Percentiles rank a stretch among this genome's conserved stretches.
Conservation (phyloP, 306 rosid species). For the Pyrus pyrifolia region DNA sequence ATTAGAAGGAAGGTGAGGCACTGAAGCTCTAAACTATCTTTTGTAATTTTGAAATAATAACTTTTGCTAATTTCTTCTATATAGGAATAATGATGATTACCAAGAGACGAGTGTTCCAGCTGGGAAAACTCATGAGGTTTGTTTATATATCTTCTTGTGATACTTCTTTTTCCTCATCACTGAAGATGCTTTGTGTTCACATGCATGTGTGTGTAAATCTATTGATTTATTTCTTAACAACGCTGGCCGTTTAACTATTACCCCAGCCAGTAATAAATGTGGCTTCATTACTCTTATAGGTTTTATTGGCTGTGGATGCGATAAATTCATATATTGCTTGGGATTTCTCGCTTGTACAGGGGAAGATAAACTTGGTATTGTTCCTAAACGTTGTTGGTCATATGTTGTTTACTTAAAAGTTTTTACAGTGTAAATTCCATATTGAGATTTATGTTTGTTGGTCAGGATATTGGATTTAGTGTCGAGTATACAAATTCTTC, state of each 20-base stretch:
- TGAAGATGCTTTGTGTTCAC: background rate
- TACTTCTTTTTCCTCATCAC: background rate
- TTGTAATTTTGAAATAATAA: constrained; percentile 1
- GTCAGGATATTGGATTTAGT: constrained; percentile 89
- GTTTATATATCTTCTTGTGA: constrained; percentile 14
- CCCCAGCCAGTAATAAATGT: background rate
- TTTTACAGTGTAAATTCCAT: background rate
- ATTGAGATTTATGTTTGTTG: constrained; percentile 20
- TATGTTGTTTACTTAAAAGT: too few relatives aligned
- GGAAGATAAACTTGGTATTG: constrained; percentile 83
- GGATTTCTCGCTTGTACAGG: constrained; percentile 88
- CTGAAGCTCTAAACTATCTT: background rate
- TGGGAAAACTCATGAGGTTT: constrained; percentile 83
- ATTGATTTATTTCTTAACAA: background rate
- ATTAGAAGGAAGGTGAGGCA: constrained; percentile 49
- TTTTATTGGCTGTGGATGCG: constrained; percentile 66
- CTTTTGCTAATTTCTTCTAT: constrained; percentile 13
- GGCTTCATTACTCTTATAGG: constrained; percentile 33
- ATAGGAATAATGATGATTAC: constrained; percentile 67
- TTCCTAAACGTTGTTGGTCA: constrained; percentile 1
- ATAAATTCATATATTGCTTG: constrained; percentile 91
- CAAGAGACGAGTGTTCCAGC: constrained; percentile 74
- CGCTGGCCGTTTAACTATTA: background rate
- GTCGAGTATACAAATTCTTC: constrained; percentile 69
- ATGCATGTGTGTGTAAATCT: background rate